phyloP scores from a whole-genome alignment of 768 basidiomycete species.

The Nidularia sp. region DNA sequence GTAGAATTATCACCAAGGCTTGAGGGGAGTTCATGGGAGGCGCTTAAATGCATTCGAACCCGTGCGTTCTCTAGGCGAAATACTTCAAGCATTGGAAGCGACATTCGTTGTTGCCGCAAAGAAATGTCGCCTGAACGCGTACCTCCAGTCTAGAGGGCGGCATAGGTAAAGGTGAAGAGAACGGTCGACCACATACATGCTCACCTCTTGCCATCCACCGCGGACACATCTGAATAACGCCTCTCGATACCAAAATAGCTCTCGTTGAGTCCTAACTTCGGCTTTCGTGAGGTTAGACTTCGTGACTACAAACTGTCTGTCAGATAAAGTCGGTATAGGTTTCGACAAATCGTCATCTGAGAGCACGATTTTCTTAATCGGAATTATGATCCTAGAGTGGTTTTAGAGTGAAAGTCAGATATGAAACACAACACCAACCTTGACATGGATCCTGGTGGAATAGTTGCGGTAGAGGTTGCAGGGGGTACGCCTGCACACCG shows the following conservation, averaged over 20 bases:
- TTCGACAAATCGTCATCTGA: conserved; percentile 49
- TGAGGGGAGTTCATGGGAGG: conserved; percentile 6
- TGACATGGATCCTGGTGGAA: conserved; percentile 86
- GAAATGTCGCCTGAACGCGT: conserved; percentile 72
- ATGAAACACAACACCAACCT: conserved; percentile 42
- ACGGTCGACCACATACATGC: conserved; percentile 11
- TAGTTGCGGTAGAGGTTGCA: conserved; percentile 46
- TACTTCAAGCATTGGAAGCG: conserved; percentile 73
- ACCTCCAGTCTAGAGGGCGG: conserved; percentile 63
- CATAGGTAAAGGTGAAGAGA: not conserved
- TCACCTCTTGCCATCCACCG: conserved; percentile 85
- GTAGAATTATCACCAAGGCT: conserved; percentile 17
- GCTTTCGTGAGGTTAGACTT: conserved; percentile 58
- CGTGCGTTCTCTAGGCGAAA: conserved; percentile 65
- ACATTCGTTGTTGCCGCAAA: conserved; percentile 74
- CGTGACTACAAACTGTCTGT: conserved; percentile 87
- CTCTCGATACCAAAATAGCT: conserved; percentile 96
- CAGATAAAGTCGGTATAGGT: conserved; percentile 81
- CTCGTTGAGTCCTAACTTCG: conserved; percentile 64
- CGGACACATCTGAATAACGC: conserved; percentile 67
- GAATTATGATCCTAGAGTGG: conserved; percentile 55
- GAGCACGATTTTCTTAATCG: conserved; percentile 67
- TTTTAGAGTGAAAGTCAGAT: conserved; percentile 1
- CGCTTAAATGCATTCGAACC: conserved; percentile 49
- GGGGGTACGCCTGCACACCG: conserved; percentile 30